Percentiles rank a stretch among this genome's conserved stretches.
These are phyloP conservation scores for Clitocybe nebularis DNA, from an alignment of 1,284 basidiomycete species.

Conservation along the genomic window DNA sequence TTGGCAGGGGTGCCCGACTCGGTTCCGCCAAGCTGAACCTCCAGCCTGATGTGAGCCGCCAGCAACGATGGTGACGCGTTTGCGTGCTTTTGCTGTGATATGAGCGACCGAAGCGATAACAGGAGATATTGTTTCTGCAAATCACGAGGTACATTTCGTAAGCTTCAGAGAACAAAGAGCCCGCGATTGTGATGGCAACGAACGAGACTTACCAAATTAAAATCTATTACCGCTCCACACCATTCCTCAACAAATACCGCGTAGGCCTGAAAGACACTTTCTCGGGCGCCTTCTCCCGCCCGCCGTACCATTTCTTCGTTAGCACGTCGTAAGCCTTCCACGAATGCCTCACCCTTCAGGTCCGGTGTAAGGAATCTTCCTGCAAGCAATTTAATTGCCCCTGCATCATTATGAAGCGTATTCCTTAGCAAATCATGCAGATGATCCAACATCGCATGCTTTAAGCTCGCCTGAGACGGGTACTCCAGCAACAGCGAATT, in stretches of 20 bases:
- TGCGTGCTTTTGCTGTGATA: conserved; percentile 24
- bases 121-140: conserved; percentile 44
- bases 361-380: conserved; percentile 38
- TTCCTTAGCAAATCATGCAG: conserved; percentile 46
- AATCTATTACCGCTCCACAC: conserved; percentile 47
- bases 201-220: conserved; percentile 46
- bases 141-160: neutral
- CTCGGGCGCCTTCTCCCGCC: conserved; percentile 19
- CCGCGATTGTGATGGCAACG: neutral
- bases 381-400: conserved; percentile 51
- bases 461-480: conserved; percentile 48
- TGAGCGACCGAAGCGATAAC: conserved; percentile 43
- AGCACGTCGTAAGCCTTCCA: conserved; percentile 53
- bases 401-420: conserved; percentile 43
- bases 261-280: conserved; percentile 46
- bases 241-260: conserved; percentile 54
- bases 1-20: conserved; percentile 31
- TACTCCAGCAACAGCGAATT: conserved; percentile 50
- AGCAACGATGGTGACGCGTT: conserved; percentile 35
- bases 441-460: conserved; percentile 47
- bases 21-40: conserved; percentile 27
- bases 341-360: conserved; percentile 41
- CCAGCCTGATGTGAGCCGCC: conserved; percentile 44
- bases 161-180: neutral
- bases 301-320: conserved; percentile 50